Conservation (phyloP, 805 yeast species). For the Metschnikowia henanensis region DNA sequence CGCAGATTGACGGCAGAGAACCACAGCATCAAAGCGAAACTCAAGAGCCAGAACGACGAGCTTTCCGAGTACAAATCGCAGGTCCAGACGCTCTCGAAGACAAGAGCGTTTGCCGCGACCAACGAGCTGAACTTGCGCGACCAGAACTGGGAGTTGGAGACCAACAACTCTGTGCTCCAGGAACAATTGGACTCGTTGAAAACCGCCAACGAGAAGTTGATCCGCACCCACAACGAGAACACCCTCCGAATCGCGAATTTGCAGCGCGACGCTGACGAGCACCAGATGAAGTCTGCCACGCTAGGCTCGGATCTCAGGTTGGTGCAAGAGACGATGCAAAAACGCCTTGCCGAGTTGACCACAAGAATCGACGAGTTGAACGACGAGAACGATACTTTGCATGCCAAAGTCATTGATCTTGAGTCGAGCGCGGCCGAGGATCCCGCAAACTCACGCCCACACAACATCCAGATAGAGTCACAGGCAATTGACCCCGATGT, state of each 20-base stretch:
- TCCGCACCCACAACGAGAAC: constrained; percentile 33
- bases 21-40: constrained; percentile 42
- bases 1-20: constrained; percentile 69
- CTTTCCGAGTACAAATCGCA: constrained; percentile 38
- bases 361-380: constrained; percentile 57
- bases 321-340: constrained; percentile 34
- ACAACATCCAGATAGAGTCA: neutral
- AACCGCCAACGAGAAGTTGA: constrained; percentile 40
- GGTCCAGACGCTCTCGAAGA: constrained; percentile 34
- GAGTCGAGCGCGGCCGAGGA: constrained; percentile 8
- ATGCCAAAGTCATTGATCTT: constrained; percentile 31
- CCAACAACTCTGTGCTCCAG: constrained; percentile 45
- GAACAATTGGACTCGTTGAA: constrained; percentile 44
- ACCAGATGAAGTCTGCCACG: constrained; percentile 38
- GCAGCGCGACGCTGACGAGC: constrained; percentile 51
- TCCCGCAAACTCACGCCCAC: neutral
- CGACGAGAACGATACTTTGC: constrained; percentile 65
- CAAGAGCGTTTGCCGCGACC: constrained; percentile 32
- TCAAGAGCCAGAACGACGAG: constrained; percentile 46
- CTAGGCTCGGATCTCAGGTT: constrained; percentile 39
- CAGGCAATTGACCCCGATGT: constrained; percentile 1
- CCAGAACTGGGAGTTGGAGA: constrained; percentile 64
- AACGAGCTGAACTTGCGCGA: constrained; percentile 55
- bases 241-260: constrained; percentile 25
- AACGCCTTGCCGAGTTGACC: constrained; percentile 50